Conservation (phyloP, 495 filamentous ascomycete species). For the Neurospora terricola region DNA sequence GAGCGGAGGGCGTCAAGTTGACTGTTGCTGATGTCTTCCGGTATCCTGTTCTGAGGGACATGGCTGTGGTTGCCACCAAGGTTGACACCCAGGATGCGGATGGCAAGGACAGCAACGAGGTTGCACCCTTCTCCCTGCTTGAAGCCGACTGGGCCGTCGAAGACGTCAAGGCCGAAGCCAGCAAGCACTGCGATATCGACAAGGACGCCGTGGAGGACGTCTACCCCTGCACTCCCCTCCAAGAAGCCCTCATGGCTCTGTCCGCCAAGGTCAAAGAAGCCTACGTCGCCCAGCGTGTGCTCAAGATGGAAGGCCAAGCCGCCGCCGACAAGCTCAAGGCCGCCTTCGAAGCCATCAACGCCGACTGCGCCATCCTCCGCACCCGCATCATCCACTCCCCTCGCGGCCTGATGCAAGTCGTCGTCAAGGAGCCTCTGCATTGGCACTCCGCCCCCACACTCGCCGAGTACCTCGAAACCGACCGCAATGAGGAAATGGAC, state of each 20-base stretch:
- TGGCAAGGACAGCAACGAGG: not conserved
- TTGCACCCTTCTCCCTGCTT: constrained; percentile 23
- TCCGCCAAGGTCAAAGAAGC: constrained; percentile 46
- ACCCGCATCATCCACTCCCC: constrained; percentile 47
- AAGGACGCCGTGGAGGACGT: constrained; percentile 42
- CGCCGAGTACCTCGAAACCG: constrained; percentile 33
- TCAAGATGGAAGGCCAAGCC: constrained; percentile 23
- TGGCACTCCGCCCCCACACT: constrained; percentile 38
- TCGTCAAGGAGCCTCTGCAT: constrained; percentile 39
- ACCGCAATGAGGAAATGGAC: constrained; percentile 36
- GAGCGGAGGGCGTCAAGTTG: constrained; percentile 23
- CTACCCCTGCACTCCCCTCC: constrained; percentile 61
- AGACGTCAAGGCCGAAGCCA: constrained; percentile 16
- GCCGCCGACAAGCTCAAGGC: constrained; percentile 30
- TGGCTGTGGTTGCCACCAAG: constrained; percentile 23
- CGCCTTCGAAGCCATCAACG: constrained; percentile 40
- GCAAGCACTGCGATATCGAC: constrained; percentile 19
- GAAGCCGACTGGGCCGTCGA: constrained; percentile 15
- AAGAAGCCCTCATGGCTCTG: constrained; percentile 58
- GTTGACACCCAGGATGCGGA: not conserved
- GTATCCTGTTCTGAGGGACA: constrained; percentile 26
- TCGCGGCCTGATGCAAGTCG: constrained; percentile 48
- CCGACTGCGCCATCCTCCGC: constrained; percentile 44
- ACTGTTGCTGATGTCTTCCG: constrained; percentile 38
- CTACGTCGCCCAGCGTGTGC: constrained; percentile 46